Percentiles rank a stretch among this genome's conserved stretches.
phyloP scores from a whole-genome alignment of 2,329 filamentous ascomycete species.

The Penicillium italicum region DNA sequence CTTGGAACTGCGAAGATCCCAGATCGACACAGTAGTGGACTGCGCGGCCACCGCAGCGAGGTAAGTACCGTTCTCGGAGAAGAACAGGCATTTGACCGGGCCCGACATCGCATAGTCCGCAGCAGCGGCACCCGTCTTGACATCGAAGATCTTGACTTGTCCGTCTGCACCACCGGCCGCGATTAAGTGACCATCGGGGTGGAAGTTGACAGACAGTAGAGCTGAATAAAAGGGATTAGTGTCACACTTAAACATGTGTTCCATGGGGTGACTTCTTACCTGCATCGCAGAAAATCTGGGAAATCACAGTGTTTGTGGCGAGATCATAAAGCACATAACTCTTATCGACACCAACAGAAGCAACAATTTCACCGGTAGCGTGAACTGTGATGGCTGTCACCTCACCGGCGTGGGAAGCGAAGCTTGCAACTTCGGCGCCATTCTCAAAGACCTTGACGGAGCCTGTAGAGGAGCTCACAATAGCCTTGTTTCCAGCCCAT shows the following conservation, averaged over 20 bases:
- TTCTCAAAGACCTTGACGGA: conserved; percentile 75
- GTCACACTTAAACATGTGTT: neutral
- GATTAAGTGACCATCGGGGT: conserved; percentile 93
- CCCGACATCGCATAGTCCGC: conserved; percentile 65
- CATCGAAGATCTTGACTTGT: conserved; percentile 84
- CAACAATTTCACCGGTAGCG: conserved; percentile 76
- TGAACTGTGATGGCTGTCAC: conserved; percentile 76
- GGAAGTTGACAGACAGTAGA: conserved; percentile 76
- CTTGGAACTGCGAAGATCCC: conserved; percentile 84
- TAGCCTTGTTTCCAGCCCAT: conserved; percentile 60
- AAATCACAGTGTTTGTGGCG: conserved; percentile 61
- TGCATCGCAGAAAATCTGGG: conserved; percentile 74
- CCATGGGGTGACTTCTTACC: conserved; percentile 52
- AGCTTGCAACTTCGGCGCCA: conserved; percentile 64
- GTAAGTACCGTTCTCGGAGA: conserved; percentile 97
- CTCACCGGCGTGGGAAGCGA: conserved; percentile 78
- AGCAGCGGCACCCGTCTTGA: conserved; percentile 71
- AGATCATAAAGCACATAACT: conserved; percentile 89
- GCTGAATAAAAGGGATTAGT: conserved; percentile 47
- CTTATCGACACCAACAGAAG: conserved; percentile 87
- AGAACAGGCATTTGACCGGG: conserved; percentile 71
- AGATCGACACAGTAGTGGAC: conserved; percentile 76
- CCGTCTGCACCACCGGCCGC: conserved; percentile 77
- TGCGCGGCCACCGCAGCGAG: conserved; percentile 77
- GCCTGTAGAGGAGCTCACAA: conserved; percentile 72